Percentiles rank a stretch among this genome's conserved stretches.
These are phyloP conservation scores for Sporothrix sp. DNA, from an alignment of 2,329 filamentous ascomycete genomes.

Conservation along the genomic window DNA sequence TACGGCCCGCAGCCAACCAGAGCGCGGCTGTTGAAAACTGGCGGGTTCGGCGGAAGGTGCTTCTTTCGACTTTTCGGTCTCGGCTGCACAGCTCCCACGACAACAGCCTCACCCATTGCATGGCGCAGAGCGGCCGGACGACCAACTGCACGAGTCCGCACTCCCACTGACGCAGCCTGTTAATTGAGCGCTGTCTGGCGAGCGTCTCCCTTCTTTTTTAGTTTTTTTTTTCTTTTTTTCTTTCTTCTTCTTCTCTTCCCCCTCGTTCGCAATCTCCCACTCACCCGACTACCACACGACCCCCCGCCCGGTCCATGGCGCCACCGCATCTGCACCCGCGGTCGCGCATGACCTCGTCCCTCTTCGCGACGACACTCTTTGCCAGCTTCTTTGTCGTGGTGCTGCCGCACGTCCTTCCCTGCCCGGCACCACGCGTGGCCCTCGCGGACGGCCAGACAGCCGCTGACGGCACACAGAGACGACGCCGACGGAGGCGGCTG, in stretches of 20 bases:
- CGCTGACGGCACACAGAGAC: slow-evolving; percentile 33
- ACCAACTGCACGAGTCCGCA: background rate
- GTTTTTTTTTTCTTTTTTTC: no score
- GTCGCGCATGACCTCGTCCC: slow-evolving; percentile 83
- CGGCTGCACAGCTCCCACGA: background rate
- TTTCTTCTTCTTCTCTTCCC: background rate
- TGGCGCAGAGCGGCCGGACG: no score
- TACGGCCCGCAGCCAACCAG: slow-evolving; percentile 11
- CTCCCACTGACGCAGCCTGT: no score
- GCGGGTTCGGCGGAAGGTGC: background rate
- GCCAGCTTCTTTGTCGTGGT: slow-evolving; percentile 88
- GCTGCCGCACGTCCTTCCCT: slow-evolving; percentile 82
- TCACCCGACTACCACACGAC: background rate
- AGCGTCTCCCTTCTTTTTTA: no score
- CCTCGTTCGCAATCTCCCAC: background rate
- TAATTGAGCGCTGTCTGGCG: no score
- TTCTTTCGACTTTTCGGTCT: background rate
- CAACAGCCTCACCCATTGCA: no score
- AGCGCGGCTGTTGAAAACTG: slow-evolving; percentile 9
- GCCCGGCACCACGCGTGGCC: slow-evolving; percentile 67
- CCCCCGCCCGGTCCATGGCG: slow-evolving; percentile 47
- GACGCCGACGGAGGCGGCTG: slow-evolving; percentile 29
- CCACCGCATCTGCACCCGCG: slow-evolving; percentile 86
- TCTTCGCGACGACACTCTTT: slow-evolving; percentile 87
- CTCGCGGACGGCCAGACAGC: slow-evolving; percentile 58